A percentile compares a stretch with the other conserved stretches of the same genome.
These are phyloP conservation scores for Thozetella sp. DNA, from an alignment of 495 filamentous ascomycete genomes.

Conservation along the genomic window DNA sequence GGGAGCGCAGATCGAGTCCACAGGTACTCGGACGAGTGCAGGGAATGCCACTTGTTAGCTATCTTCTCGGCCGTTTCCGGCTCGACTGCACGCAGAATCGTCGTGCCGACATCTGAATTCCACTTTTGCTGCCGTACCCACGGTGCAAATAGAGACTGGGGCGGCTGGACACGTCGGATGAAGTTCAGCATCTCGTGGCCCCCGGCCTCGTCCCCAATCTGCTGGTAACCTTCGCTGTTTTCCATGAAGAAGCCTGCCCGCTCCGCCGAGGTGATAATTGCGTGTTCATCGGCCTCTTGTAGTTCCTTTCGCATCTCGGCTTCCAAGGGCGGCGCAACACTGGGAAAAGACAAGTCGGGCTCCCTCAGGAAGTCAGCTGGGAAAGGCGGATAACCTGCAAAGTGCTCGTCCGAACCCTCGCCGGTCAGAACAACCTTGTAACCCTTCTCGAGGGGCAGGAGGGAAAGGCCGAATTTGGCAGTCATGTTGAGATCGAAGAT, in stretches of 20 bases:
- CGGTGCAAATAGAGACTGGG: constrained; percentile 3
- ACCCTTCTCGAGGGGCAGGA: constrained; percentile 37
- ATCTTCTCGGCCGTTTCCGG: constrained; percentile 24
- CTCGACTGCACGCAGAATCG: constrained; percentile 12
- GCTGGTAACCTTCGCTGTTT: not conserved
- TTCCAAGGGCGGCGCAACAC: constrained; percentile 10
- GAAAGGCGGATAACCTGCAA: constrained; percentile 49
- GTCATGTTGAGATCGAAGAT: constrained; percentile 47
- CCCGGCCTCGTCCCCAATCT: constrained; percentile 5
- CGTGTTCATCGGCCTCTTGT: not conserved
- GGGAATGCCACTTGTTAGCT: constrained; percentile 46
- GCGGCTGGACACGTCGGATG: not conserved
- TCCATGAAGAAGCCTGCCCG: not conserved
- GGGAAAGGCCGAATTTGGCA: constrained; percentile 46
- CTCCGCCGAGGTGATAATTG: not conserved
- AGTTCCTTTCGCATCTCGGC: constrained; percentile 8
- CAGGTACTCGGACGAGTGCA: constrained; percentile 48
- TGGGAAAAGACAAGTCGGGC: constrained; percentile 37
- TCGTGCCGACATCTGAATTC: constrained; percentile 11
- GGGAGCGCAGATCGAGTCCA: constrained; percentile 38
- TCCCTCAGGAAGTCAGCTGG: constrained; percentile 43
- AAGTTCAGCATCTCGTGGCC: not conserved
- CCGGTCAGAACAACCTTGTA: constrained; percentile 54
- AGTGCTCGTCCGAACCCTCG: constrained; percentile 56
- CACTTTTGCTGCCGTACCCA: constrained; percentile 12